Percentiles rank a stretch among this genome's conserved stretches.
Conservation (phyloP, 1,139 yeast genomes). For the Pichia sp. region DNA sequence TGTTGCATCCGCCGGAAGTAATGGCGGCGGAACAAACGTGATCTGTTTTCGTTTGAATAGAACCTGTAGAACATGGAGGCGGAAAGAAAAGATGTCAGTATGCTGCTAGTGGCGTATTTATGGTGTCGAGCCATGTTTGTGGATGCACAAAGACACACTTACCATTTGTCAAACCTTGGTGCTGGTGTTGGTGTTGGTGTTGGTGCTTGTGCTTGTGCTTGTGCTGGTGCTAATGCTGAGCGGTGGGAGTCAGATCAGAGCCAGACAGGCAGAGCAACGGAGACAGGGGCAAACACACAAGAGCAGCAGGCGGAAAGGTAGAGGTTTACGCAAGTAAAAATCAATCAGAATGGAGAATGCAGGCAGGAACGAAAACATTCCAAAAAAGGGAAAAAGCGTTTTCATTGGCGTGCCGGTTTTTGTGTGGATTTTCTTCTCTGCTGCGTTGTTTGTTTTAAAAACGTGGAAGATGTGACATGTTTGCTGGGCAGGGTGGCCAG, state of each 20-base stretch:
- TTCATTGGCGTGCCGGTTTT: background rate
- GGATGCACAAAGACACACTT: background rate
- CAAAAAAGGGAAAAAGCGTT: background rate
- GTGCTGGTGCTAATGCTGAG: too few relatives aligned
- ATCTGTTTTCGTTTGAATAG: slow-evolving; percentile 71
- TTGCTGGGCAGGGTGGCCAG: too few relatives aligned
- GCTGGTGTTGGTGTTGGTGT: background rate
- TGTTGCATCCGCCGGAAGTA: slow-evolving; percentile 49
- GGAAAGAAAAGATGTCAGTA: background rate
- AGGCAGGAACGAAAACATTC: background rate
- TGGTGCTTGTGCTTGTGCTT: too few relatives aligned
- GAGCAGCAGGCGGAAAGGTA: background rate
- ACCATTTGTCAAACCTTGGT: background rate
- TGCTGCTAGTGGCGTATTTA: too few relatives aligned
- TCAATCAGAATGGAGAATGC: background rate
- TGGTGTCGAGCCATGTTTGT: background rate
- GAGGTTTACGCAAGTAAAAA: background rate
- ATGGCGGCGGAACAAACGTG: slow-evolving; percentile 50
- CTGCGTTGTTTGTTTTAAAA: too few relatives aligned
- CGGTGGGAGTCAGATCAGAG: background rate
- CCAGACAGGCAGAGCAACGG: background rate
- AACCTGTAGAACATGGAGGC: slow-evolving; percentile 39
- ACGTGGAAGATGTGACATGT: too few relatives aligned
- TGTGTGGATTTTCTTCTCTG: background rate
- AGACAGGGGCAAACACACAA: background rate